Conservation (phyloP, 1,284 basidiomycete genomes). For the Ceratobasidium sp. region DNA sequence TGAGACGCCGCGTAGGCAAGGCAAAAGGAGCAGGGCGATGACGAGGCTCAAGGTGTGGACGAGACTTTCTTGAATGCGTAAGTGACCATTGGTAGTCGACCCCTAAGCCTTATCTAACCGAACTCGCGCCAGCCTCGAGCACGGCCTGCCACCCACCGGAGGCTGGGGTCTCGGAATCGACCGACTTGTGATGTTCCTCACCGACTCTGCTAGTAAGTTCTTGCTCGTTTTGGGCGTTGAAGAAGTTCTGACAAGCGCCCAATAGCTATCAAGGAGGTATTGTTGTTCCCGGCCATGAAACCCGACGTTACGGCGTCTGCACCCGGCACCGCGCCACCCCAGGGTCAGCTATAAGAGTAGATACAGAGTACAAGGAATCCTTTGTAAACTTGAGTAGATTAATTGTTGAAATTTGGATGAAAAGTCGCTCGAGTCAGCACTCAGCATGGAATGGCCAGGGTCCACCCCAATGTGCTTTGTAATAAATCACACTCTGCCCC, state of each 20-base stretch:
- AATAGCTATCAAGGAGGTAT: constrained; percentile 85
- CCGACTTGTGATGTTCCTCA: constrained; percentile 94
- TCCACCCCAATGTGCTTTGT: constrained; percentile 35
- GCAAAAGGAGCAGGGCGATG: constrained; percentile 97
- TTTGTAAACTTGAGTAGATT: neutral
- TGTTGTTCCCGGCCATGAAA: constrained; percentile 91
- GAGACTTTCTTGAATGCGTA: constrained; percentile 92
- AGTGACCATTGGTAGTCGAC: constrained; percentile 49
- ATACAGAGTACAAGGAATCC: neutral
- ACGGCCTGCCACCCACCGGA: constrained; percentile 95
- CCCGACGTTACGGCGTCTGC: constrained; percentile 52
- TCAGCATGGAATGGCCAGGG: neutral
- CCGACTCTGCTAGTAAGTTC: constrained; percentile 81
- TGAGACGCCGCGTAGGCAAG: constrained; percentile 57
- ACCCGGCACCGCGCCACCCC: constrained; percentile 14
- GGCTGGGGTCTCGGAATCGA: constrained; percentile 97
- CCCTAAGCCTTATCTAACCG: neutral
- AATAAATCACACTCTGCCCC: constrained; percentile 3
- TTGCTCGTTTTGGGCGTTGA: neutral
- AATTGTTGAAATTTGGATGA: neutral
- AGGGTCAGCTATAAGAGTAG: constrained; percentile 11
- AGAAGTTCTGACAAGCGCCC: constrained; percentile 46
- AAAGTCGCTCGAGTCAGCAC: neutral
- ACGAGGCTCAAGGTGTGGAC: constrained; percentile 97
- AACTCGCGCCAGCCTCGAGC: constrained; percentile 72